phyloP scores from a whole-genome alignment of 176 grass and related monocot genomes.

The Carex littledalei region DNA sequence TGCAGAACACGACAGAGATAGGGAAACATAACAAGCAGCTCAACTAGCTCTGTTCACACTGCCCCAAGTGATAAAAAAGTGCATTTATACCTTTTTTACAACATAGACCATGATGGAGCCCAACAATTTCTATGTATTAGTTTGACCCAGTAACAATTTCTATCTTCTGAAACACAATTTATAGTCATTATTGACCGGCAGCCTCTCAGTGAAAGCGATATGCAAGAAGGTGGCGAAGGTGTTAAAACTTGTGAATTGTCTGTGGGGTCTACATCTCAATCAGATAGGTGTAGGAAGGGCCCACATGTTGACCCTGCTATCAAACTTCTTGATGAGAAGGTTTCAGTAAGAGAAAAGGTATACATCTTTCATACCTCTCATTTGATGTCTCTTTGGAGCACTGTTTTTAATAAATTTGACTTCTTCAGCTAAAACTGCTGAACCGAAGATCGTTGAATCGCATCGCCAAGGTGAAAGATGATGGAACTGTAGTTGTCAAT shows the following conservation, averaged over 20 bases:
- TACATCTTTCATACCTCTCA: neutral
- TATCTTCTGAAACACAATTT: neutral
- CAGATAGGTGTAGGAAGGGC: slow-evolving; percentile 55
- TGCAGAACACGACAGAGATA: neutral
- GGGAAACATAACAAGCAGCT: neutral
- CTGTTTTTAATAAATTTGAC: neutral
- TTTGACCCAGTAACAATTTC: neutral
- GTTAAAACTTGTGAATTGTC: slow-evolving; percentile 38
- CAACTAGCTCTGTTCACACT: neutral
- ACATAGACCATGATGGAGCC: neutral
- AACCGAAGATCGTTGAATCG: slow-evolving; percentile 47
- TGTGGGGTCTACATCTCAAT: slow-evolving; percentile 30
- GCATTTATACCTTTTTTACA: neutral
- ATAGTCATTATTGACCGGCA: slow-evolving; percentile 33
- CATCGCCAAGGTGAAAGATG: slow-evolving; percentile 74
- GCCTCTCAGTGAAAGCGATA: slow-evolving; percentile 51
- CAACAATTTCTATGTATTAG: neutral
- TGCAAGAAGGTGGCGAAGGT: slow-evolving; percentile 51
- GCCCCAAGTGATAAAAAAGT: neutral
- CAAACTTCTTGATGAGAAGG: slow-evolving; percentile 68
- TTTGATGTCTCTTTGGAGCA: neutral
- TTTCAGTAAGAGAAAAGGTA: slow-evolving; percentile 78
- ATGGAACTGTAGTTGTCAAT: slow-evolving; percentile 92
- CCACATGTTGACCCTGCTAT: slow-evolving; percentile 42
- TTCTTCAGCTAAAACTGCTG: slow-evolving; percentile 45